A percentile compares a stretch with the other conserved stretches of the same genome.
phyloP scores from a whole-genome alignment of 2,329 filamentous ascomycete species.

The Diaporthe citri region DNA sequence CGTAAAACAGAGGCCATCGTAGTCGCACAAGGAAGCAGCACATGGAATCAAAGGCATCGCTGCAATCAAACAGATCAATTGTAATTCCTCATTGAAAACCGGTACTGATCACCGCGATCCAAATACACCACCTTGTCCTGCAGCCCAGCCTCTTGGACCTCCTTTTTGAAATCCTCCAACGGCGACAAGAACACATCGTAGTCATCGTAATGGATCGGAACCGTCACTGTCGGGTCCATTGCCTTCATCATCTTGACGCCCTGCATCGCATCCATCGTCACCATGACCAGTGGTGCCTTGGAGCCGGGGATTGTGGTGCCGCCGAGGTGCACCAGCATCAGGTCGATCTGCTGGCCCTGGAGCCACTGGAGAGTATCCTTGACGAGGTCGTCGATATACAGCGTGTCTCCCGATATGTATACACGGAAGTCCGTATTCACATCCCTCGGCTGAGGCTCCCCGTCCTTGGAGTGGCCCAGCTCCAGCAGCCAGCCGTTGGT shows the following conservation, averaged over 20 bases:
- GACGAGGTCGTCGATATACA: slow-evolving; percentile 70
- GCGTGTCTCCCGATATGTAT: slow-evolving; percentile 76
- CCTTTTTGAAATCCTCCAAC: slow-evolving; percentile 70
- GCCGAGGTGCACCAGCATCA: slow-evolving; percentile 76
- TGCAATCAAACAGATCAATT: not conserved
- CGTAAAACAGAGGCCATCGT: too few relatives aligned
- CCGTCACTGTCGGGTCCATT: slow-evolving; percentile 71
- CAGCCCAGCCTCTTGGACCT: slow-evolving; percentile 64
- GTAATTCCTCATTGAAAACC: slow-evolving; percentile 58
- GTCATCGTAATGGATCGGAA: slow-evolving; percentile 75
- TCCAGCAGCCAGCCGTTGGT: slow-evolving; percentile 78
- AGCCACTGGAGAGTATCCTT: slow-evolving; percentile 70
- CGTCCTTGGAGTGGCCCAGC: slow-evolving; percentile 59
- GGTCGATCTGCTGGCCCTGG: slow-evolving; percentile 66
- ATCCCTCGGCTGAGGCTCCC: slow-evolving; percentile 37
- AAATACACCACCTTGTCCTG: slow-evolving; percentile 69
- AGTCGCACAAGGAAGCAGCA: not conserved
- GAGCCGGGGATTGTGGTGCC: slow-evolving; percentile 75
- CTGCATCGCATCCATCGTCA: slow-evolving; percentile 76
- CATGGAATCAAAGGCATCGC: fast-evolving
- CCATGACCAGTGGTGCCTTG: slow-evolving; percentile 71
- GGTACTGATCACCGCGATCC: slow-evolving; percentile 69
- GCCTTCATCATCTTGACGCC: slow-evolving; percentile 71
- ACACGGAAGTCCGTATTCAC: slow-evolving; percentile 68
- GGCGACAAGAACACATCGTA: slow-evolving; percentile 72